Conservation (phyloP, 2,329 filamentous ascomycete species). For the Scytalidium lignicola region DNA sequence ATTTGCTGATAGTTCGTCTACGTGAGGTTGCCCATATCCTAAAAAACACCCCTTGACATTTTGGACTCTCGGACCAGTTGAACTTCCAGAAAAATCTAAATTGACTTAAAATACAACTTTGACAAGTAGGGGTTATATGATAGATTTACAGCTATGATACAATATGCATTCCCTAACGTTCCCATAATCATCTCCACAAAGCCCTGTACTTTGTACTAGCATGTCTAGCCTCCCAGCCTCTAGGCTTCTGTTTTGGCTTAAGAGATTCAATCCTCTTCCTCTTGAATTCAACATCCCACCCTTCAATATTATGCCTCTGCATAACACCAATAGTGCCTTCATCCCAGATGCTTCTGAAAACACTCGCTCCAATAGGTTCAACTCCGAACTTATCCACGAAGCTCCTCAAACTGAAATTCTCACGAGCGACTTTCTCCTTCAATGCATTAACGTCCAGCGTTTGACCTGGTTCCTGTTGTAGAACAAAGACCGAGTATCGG, state of each 20-base stretch:
- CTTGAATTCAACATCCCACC: slow-evolving; percentile 80
- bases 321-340: slow-evolving; percentile 83
- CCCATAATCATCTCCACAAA: slow-evolving; percentile 29
- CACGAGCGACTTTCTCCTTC: slow-evolving; percentile 49
- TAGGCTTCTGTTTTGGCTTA: slow-evolving; percentile 55
- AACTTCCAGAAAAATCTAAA: neutral
- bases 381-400: slow-evolving; percentile 67
- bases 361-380: slow-evolving; percentile 70
- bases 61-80: no score
- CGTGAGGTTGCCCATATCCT: no score
- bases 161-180: slow-evolving; percentile 4
- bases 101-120: neutral
- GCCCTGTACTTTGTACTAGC: slow-evolving; percentile 60
- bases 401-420: slow-evolving; percentile 70
- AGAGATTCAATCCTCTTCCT: slow-evolving; percentile 68
- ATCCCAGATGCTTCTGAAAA: slow-evolving; percentile 91
- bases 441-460: slow-evolving; percentile 54
- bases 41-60: no score
- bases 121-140: neutral
- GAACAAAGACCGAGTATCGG: slow-evolving; percentile 74
- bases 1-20: no score
- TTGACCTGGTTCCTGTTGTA: slow-evolving; percentile 67
- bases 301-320: slow-evolving; percentile 68
- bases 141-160: slow-evolving; percentile 5
- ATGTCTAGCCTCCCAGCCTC: slow-evolving; percentile 63